phyloP scores from a whole-genome alignment of 306 rosid species.

The Delonix regia region DNA sequence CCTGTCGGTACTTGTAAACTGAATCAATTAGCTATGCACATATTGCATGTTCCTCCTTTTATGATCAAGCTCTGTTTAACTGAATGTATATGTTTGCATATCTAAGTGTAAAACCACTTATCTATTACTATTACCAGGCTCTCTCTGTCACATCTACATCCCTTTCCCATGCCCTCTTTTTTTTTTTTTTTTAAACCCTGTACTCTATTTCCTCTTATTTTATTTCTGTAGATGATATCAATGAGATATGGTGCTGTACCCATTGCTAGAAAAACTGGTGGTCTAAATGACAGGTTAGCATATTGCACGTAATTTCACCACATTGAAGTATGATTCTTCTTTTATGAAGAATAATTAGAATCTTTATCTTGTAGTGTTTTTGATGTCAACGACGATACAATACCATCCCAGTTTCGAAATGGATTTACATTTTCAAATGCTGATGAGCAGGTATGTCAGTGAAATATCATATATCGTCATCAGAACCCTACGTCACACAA shows the following conservation, averaged over 20 bases:
- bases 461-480: constrained; percentile 8
- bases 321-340: constrained; percentile 18
- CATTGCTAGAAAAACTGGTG: constrained; percentile 92
- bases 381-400: constrained; percentile 78
- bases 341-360: constrained; percentile 20
- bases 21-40: not conserved
- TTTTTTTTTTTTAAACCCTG: not conserved
- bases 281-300: constrained; percentile 88
- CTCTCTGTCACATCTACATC: not conserved
- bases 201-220: constrained; percentile 6
- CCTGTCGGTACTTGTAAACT: not conserved
- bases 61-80: constrained; percentile 3
- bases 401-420: constrained; percentile 74
- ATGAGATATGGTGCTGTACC: constrained; percentile 97
- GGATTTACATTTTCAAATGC: constrained; percentile 82
- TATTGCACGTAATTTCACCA: constrained; percentile 15
- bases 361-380: constrained; percentile 68
- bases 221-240: constrained; percentile 85
- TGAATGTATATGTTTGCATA: not conserved
- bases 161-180: not conserved
- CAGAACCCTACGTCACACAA: not conserved
- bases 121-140: not conserved
- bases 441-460: constrained; percentile 69
- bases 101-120: not conserved
- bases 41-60: not conserved